Evolutionary conservation across 257 asterid genomes (phyloP), one percentile per base, ranked within the genome.

Genomic region (Capsicum rhomboideum): DNA sequence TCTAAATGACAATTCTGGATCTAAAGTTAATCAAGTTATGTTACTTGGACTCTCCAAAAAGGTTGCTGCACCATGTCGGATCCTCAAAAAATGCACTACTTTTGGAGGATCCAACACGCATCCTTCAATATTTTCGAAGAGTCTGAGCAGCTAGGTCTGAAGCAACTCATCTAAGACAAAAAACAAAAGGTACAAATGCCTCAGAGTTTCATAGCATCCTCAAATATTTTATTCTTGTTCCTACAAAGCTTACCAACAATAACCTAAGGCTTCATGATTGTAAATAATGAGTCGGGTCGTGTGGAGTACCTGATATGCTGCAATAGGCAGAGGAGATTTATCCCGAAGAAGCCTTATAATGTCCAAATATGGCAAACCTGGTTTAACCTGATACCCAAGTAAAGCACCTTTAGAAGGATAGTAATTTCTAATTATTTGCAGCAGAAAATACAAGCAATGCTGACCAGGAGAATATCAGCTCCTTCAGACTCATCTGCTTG

Each of bases 351-450:
- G 97, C 90, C 96, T 88, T 84, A 96, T 96, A 64, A 96, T 89
- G 88, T 96, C 99, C 90, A 94, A 90, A 88, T 96, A 96, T 59
- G 99, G 99, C 34, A 94, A 88, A 66, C 98, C 99, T 0, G 99
- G 99, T 83, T 94, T 96, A 82, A 96, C 97, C 99, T 96, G 82
- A 34, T 42, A 40, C 44, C 44, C 53, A 37, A 23, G 37, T 31
- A 31, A 78, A 28, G 63, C 42, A 75, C 75, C 28, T 64, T 90
- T 66, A 86, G 82, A 14, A 83, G 58, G 58, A 55, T 3, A 82
- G 49, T 23, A 10, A 10, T 21, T 54, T 52, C 42, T 13, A 58
- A 23, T 31, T 31, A 29, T 37, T 54, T 31, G 12, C n/a, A 31
- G 50, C 52, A 18, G 49, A 75, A 83, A 61, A 28, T 52, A 83